phyloP scores from a whole-genome alignment of 495 filamentous ascomycete species.

The Penicillium paradoxum region DNA sequence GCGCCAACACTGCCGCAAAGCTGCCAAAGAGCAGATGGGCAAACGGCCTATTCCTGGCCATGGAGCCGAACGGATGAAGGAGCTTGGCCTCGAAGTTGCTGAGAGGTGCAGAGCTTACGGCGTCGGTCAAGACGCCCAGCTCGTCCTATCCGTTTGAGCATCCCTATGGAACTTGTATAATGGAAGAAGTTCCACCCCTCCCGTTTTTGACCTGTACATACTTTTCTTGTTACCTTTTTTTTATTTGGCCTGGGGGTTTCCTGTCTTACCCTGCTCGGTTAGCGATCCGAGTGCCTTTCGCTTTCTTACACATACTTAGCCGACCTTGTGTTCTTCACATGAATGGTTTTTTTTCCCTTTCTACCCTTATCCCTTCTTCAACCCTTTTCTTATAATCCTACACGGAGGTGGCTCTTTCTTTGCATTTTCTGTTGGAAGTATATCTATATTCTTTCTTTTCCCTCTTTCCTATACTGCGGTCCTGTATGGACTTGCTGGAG shows the following conservation, averaged over 20 bases:
- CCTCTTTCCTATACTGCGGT: not conserved
- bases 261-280: slow-evolving; percentile 10
- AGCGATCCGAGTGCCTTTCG: slow-evolving; percentile 21
- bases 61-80: slow-evolving; percentile 89
- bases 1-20: slow-evolving; percentile 73
- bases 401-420: slow-evolving; percentile 20
- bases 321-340: slow-evolving; percentile 19
- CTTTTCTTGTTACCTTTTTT: slow-evolving; percentile 21
- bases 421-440: slow-evolving; percentile 21
- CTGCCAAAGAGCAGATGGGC: slow-evolving; percentile 54
- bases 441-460: slow-evolving; percentile 7
- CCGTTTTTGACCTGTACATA: slow-evolving; percentile 34
- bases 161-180: slow-evolving; percentile 12
- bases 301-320: slow-evolving; percentile 24
- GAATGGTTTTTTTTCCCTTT: slow-evolving; percentile 14
- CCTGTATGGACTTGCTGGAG: slow-evolving; percentile 10
- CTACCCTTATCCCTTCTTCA: slow-evolving; percentile 14
- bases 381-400: slow-evolving; percentile 14
- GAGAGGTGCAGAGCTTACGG: slow-evolving; percentile 64
- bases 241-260: slow-evolving; percentile 2
- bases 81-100: slow-evolving; percentile 83
- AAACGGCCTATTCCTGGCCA: slow-evolving; percentile 67
- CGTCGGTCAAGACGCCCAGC: slow-evolving; percentile 56
- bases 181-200: slow-evolving; percentile 16
- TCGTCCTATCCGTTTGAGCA: slow-evolving; percentile 72